Conservation (phyloP, 208 protist genomes). For the Wallacemonas rigidus region DNA sequence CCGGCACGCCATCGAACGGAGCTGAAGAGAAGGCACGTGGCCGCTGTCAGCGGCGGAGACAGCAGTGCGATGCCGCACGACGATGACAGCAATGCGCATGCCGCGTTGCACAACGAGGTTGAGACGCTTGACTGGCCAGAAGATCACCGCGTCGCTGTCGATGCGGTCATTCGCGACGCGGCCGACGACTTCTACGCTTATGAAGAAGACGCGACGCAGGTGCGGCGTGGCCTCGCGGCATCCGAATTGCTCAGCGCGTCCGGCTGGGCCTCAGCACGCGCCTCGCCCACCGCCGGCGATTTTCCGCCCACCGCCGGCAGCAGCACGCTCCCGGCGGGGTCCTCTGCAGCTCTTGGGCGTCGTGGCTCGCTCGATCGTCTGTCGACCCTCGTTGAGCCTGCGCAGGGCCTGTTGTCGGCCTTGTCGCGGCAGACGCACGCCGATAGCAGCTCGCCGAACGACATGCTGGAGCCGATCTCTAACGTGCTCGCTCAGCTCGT, state of each 20-base stretch:
- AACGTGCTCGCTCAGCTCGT: conserved; percentile 2
- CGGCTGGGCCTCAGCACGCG: not conserved
- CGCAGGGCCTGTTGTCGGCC: conserved; percentile 1
- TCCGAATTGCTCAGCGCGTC: not conserved
- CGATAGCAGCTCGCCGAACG: not conserved
- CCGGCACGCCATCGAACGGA: conserved; percentile 1
- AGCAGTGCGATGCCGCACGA: not conserved
- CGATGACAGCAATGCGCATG: not conserved
- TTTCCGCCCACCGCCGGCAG: not conserved
- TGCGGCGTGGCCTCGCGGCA: not conserved
- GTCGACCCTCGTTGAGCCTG: conserved; percentile 5
- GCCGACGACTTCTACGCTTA: conserved; percentile 14
- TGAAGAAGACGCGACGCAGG: conserved; percentile 10
- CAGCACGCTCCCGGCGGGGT: not conserved
- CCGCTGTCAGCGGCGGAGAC: not conserved
- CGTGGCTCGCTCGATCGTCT: conserved; percentile 3
- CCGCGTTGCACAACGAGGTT: not conserved
- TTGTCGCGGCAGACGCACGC: not conserved
- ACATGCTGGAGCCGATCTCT: not conserved
- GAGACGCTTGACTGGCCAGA: conserved; percentile 1
- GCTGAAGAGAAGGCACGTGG: conserved; percentile 3
- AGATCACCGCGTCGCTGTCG: conserved; percentile 8
- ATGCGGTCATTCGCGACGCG: conserved; percentile 17
- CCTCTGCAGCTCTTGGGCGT: not conserved
- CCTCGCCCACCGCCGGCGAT: not conserved